Percentiles rank a stretch among this genome's conserved stretches.
phyloP scores from a whole-genome alignment of 257 asterid genomes.

The Przewalskia tangutica region DNA sequence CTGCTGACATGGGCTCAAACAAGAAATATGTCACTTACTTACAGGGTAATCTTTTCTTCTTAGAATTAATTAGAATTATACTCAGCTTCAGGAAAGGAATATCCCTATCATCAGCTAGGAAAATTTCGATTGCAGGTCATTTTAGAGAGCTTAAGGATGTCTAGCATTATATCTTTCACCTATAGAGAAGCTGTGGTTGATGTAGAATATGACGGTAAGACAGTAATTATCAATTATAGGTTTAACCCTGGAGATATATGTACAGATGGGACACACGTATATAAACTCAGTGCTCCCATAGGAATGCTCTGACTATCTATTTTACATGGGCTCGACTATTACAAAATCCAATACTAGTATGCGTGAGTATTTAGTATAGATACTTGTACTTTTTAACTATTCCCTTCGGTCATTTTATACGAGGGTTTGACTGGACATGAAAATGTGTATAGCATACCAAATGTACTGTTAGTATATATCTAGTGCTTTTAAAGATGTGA shows the following conservation, averaged over 20 bases:
- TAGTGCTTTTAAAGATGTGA: background rate
- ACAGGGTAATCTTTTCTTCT: constrained; percentile 33
- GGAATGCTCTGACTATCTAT: background rate
- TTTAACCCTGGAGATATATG: background rate
- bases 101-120: background rate
- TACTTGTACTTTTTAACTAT: background rate
- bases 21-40: constrained; percentile 70
- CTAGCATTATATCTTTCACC: constrained; percentile 87
- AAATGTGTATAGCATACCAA: background rate
- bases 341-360: background rate
- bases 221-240: background rate
- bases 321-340: background rate
- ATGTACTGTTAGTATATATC: background rate
- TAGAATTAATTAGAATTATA: background rate
- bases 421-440: background rate
- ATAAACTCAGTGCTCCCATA: background rate
- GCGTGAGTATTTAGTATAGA: background rate
- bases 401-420: background rate
- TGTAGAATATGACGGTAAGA: constrained; percentile 65
- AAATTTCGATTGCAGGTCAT: constrained; percentile 36
- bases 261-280: background rate
- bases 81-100: background rate
- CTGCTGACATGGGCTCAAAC: constrained; percentile 62
- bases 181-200: constrained; percentile 92
- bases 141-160: constrained; percentile 79